phyloP scores from a whole-genome alignment of 306 rosid species.

The Vigna nakashimae region DNA sequence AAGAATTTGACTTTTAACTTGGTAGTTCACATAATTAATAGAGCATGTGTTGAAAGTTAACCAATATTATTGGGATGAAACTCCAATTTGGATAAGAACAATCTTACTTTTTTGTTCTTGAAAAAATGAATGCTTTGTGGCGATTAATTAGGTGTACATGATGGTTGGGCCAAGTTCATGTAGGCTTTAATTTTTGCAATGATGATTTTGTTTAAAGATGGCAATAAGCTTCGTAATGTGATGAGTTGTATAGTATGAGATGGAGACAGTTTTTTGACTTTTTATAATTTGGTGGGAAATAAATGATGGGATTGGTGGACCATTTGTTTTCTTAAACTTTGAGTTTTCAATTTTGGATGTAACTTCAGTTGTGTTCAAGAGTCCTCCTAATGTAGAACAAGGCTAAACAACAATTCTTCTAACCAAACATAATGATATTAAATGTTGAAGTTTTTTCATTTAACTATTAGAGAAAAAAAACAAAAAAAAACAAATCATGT shows the following conservation, averaged over 20 bases:
- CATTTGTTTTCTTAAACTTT: neutral
- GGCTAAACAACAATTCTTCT: neutral
- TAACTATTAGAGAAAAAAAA: neutral
- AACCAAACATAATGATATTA: neutral
- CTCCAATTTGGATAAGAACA: neutral
- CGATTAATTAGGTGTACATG: neutral
- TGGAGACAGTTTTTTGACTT: neutral
- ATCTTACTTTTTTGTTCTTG: neutral
- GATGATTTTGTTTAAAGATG: slow-evolving; percentile 5
- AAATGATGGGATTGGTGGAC: slow-evolving; percentile 20
- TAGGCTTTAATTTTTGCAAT: neutral
- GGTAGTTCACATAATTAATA: neutral
- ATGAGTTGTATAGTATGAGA: neutral
- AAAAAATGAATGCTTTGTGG: neutral
- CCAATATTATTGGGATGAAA: neutral
- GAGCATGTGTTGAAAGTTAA: neutral
- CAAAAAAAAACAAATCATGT: neutral
- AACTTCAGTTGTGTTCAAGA: neutral
- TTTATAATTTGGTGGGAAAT: neutral
- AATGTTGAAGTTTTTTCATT: neutral
- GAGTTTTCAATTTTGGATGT: neutral
- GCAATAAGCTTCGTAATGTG: neutral
- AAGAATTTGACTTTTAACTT: neutral
- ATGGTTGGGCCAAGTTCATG: neutral
- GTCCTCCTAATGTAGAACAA: neutral